Evolutionary conservation across 306 rosid species (phyloP).

Genomic region (Canavalia gladiata): DNA sequence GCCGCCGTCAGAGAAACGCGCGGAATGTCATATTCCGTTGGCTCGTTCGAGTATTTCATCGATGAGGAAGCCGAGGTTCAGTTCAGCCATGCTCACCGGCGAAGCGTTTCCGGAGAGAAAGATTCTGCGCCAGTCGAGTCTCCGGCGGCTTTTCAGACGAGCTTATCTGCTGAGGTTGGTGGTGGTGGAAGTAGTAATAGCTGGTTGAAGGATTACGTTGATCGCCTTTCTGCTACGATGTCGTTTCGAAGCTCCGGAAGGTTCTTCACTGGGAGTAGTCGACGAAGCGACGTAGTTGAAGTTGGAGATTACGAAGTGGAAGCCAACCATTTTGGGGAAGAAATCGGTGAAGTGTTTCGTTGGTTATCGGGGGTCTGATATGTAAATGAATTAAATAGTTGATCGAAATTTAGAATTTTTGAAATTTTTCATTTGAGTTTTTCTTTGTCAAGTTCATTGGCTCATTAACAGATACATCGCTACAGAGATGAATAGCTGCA

Average conservation of each 20-base stretch:
- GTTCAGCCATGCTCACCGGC: conserved; percentile 47
- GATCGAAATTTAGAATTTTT: conserved; percentile 5
- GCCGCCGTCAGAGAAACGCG: conserved; percentile 38
- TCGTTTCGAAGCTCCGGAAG: conserved; percentile 85
- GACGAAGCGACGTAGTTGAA: conserved; percentile 61
- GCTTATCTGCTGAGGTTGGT: conserved; percentile 22
- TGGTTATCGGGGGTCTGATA: conserved; percentile 83
- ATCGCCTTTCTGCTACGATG: conserved; percentile 61
- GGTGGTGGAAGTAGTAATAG: conserved; percentile 44
- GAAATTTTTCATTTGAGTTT: not conserved
- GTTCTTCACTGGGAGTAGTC: conserved; percentile 79
- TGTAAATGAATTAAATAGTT: conserved; percentile 48
- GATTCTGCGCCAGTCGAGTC: conserved; percentile 39
- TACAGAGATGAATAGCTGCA: not conserved
- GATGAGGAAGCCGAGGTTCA: conserved; percentile 75
- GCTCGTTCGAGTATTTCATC: conserved; percentile 76
- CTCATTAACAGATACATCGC: too few relatives aligned
- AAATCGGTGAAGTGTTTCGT: conserved; percentile 78
- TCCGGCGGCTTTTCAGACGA: conserved; percentile 43
- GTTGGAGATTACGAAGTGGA: conserved; percentile 67
- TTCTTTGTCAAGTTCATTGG: too few relatives aligned
- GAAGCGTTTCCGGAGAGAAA: conserved; percentile 61
- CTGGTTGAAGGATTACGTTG: conserved; percentile 85
- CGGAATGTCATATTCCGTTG: conserved; percentile 72
- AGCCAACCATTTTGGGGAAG: conserved; percentile 66